phyloP scores from a whole-genome alignment of 1,139 yeast genomes.

The Scheffersomyces quercinus region DNA sequence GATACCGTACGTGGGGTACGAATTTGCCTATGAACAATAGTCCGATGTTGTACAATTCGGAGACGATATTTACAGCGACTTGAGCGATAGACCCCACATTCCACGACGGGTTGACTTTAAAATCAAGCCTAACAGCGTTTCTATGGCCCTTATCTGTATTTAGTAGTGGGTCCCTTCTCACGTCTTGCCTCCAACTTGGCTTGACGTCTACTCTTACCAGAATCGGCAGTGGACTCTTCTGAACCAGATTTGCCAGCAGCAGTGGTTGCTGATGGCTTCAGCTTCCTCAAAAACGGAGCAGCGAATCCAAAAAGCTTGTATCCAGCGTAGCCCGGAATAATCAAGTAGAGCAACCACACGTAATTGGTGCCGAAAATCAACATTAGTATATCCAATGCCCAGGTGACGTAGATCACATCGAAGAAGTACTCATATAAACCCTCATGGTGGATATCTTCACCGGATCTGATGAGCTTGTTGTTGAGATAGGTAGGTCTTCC shows the following conservation, averaged over 20 bases:
- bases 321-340: slow-evolving; percentile 52
- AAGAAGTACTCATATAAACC: slow-evolving; percentile 80
- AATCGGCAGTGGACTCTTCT: slow-evolving; percentile 8
- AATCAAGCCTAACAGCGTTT: too few species aligned
- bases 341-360: slow-evolving; percentile 59
- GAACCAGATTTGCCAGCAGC: slow-evolving; percentile 10
- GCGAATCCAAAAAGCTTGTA: slow-evolving; percentile 48
- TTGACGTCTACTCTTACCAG: slow-evolving; percentile 48
- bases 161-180: slow-evolving; percentile 28
- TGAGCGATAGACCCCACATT: too few species aligned
- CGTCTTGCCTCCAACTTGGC: slow-evolving; percentile 47
- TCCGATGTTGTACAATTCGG: too few species aligned
- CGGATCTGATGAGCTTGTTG: slow-evolving; percentile 50
- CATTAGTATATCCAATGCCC: slow-evolving; percentile 59
- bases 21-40: too few species aligned
- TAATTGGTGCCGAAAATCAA: slow-evolving; percentile 56
- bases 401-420: slow-evolving; percentile 72
- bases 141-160: too few species aligned
- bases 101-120: too few species aligned
- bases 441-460: slow-evolving; percentile 62
- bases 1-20: too few species aligned
- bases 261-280: slow-evolving; percentile 7
- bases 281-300: slow-evolving; percentile 20
- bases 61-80: too few species aligned
- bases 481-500: slow-evolving; percentile 63